Conservation (phyloP, 2,329 filamentous ascomycete species). For the Dactylellina drechsleri region DNA sequence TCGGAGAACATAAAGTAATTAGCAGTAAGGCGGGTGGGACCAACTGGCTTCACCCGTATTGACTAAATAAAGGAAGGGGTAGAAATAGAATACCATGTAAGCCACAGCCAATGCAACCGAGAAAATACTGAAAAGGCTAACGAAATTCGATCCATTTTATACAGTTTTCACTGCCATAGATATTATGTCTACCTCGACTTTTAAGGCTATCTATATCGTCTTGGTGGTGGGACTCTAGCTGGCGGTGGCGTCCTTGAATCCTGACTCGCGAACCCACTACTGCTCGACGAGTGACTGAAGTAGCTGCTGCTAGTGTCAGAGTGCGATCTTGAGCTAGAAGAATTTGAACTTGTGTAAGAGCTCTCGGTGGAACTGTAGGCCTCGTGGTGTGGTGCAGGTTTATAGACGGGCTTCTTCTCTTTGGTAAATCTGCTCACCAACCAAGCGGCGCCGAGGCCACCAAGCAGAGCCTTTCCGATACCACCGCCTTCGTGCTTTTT, state of each 20-base stretch:
- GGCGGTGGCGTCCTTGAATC: conserved; percentile 45
- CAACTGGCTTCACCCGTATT: conserved; percentile 20
- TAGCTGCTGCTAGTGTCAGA: conserved; percentile 50
- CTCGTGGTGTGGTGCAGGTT: conserved; percentile 38
- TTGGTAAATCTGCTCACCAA: conserved; percentile 32
- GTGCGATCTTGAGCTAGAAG: conserved; percentile 35
- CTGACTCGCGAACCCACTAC: conserved; percentile 52
- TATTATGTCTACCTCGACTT: neutral
- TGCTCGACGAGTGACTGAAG: conserved; percentile 53
- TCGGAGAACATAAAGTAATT: conserved; percentile 16
- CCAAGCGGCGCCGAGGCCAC: conserved; percentile 46
- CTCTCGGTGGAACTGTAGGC: conserved; percentile 25
- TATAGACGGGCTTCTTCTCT: conserved; percentile 40
- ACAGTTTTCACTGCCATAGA: conserved; percentile 2
- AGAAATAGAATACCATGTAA: conserved; percentile 36
- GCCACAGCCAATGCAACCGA: conserved; percentile 9
- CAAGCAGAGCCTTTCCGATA: conserved; percentile 38
- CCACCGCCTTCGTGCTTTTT: conserved; percentile 31
- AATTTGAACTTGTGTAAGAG: conserved; percentile 39
- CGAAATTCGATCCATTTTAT: conserved; percentile 34
- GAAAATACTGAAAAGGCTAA: neutral
- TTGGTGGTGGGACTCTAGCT: conserved; percentile 37
- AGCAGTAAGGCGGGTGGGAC: conserved; percentile 31
- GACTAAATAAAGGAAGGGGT: conserved; percentile 5
- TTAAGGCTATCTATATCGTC: conserved; percentile 39